A percentile compares a stretch with the other conserved stretches of the same genome.
These are phyloP conservation scores for Theobroma cacao DNA, from an alignment of 345 rosid species.

Conservation along the genomic window DNA sequence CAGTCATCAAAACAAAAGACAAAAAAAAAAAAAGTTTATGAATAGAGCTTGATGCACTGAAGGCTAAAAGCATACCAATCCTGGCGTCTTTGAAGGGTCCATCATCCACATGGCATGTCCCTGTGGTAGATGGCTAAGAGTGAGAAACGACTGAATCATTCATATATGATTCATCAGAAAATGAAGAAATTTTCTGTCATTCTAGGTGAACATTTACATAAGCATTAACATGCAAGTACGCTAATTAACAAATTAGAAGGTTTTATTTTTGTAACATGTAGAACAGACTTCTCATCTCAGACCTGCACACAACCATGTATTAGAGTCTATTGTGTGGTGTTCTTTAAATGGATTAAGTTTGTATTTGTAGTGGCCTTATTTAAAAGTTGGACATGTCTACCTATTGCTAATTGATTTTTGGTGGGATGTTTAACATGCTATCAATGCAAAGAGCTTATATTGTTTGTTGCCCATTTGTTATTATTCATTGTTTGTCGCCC, in stretches of 20 bases:
- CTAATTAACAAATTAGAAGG: background rate
- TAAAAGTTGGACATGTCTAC: background rate
- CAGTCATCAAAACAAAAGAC: background rate
- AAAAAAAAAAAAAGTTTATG: background rate
- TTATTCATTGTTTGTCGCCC: no score
- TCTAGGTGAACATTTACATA: background rate
- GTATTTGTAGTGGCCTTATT: background rate
- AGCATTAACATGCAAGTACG: background rate
- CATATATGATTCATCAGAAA: background rate
- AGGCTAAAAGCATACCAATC: conserved; percentile 50
- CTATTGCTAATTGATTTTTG: background rate
- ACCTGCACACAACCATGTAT: background rate
- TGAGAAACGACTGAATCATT: conserved; percentile 6
- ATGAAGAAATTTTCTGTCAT: background rate
- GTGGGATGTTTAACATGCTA: background rate
- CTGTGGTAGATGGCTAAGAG: conserved; percentile 33
- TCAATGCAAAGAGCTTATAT: background rate
- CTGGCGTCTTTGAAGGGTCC: conserved; percentile 74
- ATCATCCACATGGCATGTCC: conserved; percentile 35
- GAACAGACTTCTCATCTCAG: background rate
- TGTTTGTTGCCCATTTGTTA: background rate
- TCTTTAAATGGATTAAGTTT: background rate
- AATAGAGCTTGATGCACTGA: background rate
- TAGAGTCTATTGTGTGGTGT: background rate
- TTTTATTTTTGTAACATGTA: background rate